Base-by-base conservation (phyloP, 2,329 filamentous ascomycete genomes). In the Colletotrichum liaoningense region DNA sequence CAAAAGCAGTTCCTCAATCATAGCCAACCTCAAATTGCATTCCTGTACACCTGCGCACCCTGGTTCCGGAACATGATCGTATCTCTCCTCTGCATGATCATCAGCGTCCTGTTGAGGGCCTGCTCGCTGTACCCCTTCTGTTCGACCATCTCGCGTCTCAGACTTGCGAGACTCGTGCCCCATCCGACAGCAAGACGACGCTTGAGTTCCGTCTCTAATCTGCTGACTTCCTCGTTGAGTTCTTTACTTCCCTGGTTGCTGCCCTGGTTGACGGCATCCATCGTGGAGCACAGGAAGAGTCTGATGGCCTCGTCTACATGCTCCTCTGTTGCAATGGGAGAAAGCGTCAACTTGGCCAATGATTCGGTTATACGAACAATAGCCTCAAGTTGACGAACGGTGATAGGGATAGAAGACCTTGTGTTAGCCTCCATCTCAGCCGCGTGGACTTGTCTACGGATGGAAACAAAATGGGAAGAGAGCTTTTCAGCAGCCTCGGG, bases 221-320 rank as follows among this genome's bases (percentile, higher is more conserved):
- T 95, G 76, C 89, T 88, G 6, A 94, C 94, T 82, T 98, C 97
- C 63, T 98, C 95, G 83, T 97, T 96, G 69, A 98, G 86, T 83
- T 98, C 96, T 75, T 94, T 93, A 79, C 92, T 95, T 49, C 94
- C 94, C 77, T 94, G 91, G 75, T 93, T 94, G 77, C 93, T 93
- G 73, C 95, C 96, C 79, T 97, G 95, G 73, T 94, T 96, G 69
- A 98, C 95, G 8, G 97, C 97, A 80, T 99, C 96, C 97, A 99
- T 98, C 70, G 97, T 99, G 4, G 93, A 95, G 76, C 95, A 97
- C 35, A 99, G 87, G 92, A 99, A 99, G 19, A 99, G 89, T 0
- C 97, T 93, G 79, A 99, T 99, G 2, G 97, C 97, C 85, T 99
- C 97, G 79, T 99, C 96, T 65, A 99, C 97, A 80, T 99, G 97